Conservation (phyloP, 1,284 basidiomycete species). For the Gymnopus androsaceus region DNA sequence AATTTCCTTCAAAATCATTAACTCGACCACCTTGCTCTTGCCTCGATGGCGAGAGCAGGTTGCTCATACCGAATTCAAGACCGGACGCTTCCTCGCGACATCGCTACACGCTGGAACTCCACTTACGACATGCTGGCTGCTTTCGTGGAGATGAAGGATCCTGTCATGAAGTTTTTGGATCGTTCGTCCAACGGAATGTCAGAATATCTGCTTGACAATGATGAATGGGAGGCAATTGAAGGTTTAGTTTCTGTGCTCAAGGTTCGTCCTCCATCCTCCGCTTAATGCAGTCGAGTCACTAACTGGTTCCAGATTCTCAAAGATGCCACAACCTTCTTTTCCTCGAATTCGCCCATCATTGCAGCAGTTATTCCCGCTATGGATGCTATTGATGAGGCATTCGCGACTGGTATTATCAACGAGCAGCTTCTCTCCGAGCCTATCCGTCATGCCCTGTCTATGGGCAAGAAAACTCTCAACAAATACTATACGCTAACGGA, state of each 20-base stretch:
- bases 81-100: slow-evolving; percentile 18
- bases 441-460: slow-evolving; percentile 23
- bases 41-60: slow-evolving; percentile 30
- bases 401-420: not conserved
- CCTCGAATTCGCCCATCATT: slow-evolving; percentile 20
- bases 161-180: slow-evolving; percentile 14
- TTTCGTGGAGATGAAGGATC: slow-evolving; percentile 16
- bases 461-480: slow-evolving; percentile 29
- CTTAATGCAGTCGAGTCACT: not conserved
- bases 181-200: slow-evolving; percentile 11
- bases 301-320: slow-evolving; percentile 19
- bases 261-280: slow-evolving; percentile 11
- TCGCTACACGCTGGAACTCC: no score
- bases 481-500: slow-evolving; percentile 30
- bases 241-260: slow-evolving; percentile 16
- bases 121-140: slow-evolving; percentile 19
- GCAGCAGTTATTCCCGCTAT: slow-evolving; percentile 30
- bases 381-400: slow-evolving; percentile 25
- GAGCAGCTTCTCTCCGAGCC: not conserved
- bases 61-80: slow-evolving; percentile 18
- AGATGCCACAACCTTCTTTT: slow-evolving; percentile 28
- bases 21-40: slow-evolving; percentile 34
- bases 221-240: slow-evolving; percentile 22
- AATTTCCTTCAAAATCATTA: slow-evolving; percentile 29
- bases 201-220: slow-evolving; percentile 16